phyloP scores from a whole-genome alignment of 495 filamentous ascomycete species.

The Podospora fimiseda region DNA sequence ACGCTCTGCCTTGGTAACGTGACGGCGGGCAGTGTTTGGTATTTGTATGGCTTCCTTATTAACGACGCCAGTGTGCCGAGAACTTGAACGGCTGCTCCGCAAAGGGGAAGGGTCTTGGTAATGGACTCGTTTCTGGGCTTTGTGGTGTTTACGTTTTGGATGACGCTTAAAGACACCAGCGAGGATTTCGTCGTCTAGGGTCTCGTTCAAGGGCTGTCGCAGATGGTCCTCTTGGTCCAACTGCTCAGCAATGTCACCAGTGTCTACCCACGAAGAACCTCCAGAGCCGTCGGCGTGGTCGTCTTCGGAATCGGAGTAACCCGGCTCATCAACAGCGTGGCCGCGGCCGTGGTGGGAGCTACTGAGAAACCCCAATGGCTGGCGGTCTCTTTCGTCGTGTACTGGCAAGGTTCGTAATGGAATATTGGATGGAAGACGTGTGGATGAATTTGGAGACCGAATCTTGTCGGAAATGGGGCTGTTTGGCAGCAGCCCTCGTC shows the following conservation, averaged over 20 bases:
- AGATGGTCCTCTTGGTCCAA: slow-evolving; percentile 75
- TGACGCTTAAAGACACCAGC: slow-evolving; percentile 41
- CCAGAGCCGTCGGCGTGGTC: slow-evolving; percentile 41
- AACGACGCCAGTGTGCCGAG: slow-evolving; percentile 39
- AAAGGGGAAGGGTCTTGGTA: slow-evolving; percentile 31
- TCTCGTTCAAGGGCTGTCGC: slow-evolving; percentile 55
- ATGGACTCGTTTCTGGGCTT: slow-evolving; percentile 37
- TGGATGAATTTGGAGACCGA: slow-evolving; percentile 40
- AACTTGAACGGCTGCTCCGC: slow-evolving; percentile 15
- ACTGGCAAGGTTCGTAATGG: slow-evolving; percentile 52
- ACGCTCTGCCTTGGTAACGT: slow-evolving; percentile 57
- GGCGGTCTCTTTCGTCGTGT: slow-evolving; percentile 24
- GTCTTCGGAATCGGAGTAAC: slow-evolving; percentile 26
- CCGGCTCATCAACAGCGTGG: slow-evolving; percentile 25
- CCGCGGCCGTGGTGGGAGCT: slow-evolving; percentile 27
- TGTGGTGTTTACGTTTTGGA: slow-evolving; percentile 23
- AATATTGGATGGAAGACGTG: slow-evolving; percentile 55
- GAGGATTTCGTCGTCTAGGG: slow-evolving; percentile 53
- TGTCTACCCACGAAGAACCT: slow-evolving; percentile 82
- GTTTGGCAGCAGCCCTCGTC: slow-evolving; percentile 54
- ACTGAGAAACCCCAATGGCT: slow-evolving; percentile 36
- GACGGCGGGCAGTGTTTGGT: slow-evolving; percentile 59
- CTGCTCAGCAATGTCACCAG: slow-evolving; percentile 89
- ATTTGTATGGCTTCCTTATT: slow-evolving; percentile 80
- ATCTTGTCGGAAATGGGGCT: slow-evolving; percentile 53